Evolutionary conservation across 169 alveolate genomes (phyloP).

Genomic region (Plasmodium adleri): DNA sequence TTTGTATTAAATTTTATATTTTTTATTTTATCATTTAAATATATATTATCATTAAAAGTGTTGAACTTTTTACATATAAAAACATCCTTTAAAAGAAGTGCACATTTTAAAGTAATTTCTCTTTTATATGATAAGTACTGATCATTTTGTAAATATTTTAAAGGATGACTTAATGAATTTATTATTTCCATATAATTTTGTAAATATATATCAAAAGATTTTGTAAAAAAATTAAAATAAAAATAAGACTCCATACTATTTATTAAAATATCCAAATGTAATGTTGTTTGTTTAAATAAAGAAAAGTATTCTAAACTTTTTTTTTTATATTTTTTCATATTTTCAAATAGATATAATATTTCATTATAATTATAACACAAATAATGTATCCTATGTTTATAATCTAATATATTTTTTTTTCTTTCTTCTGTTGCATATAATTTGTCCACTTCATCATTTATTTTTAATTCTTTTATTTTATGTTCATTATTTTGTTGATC

Average conservation of each 20-base stretch:
- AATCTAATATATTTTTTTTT: conserved; percentile 1
- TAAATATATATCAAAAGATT: conserved; percentile 43
- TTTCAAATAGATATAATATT: conserved; percentile 42
- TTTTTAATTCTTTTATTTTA: not conserved
- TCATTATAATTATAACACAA: conserved; percentile 42
- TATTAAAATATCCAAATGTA: conserved; percentile 65
- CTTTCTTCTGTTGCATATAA: not conserved
- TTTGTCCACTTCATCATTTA: not conserved
- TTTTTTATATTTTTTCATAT: conserved; percentile 67
- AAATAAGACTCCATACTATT: conserved; percentile 61
- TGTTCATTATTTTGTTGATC: not conserved
- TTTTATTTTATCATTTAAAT: conserved; percentile 1
- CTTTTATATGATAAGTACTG: conserved; percentile 50
- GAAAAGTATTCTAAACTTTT: conserved; percentile 51
- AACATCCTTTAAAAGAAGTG: conserved; percentile 48
- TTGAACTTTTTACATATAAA: conserved; percentile 57
- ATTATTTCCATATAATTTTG: conserved; percentile 33
- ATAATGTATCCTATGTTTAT: conserved; percentile 26
- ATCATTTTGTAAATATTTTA: conserved; percentile 34
- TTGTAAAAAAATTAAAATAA: conserved; percentile 64
- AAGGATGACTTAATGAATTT: conserved; percentile 40
- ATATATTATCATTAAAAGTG: conserved; percentile 47
- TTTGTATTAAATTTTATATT: no score
- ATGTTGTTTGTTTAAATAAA: conserved; percentile 58
- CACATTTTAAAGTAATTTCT: conserved; percentile 56